These are phyloP conservation scores for Hippophae rhamnoides DNA, from an alignment of 306 rosid genomes.

Conservation along the genomic window DNA sequence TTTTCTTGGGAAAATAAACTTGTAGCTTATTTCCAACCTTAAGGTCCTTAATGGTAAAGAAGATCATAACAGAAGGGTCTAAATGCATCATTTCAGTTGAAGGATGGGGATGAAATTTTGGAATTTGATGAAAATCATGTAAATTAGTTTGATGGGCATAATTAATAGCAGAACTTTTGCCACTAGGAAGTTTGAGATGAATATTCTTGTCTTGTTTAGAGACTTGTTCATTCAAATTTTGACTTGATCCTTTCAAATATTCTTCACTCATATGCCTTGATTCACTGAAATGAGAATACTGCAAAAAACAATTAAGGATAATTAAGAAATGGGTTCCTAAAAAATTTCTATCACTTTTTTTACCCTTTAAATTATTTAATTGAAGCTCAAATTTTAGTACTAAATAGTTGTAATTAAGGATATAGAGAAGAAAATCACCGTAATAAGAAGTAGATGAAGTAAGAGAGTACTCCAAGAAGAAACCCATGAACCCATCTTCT, in stretches of 20 bases:
- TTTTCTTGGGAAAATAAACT: slow-evolving; percentile 54
- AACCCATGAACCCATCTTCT: slow-evolving; percentile 25
- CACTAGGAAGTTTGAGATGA: not conserved
- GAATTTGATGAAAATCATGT: no score
- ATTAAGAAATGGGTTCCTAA: not conserved
- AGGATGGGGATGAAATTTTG: slow-evolving; percentile 12
- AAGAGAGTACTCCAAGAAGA: slow-evolving; percentile 19
- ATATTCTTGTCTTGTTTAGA: not conserved
- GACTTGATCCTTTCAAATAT: not conserved
- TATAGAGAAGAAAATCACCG: slow-evolving; percentile 12
- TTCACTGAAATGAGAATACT: slow-evolving; percentile 25
- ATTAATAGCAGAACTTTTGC: not conserved
- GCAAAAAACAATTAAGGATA: slow-evolving; percentile 9
- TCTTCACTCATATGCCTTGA: slow-evolving; percentile 17
- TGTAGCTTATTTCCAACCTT: slow-evolving; percentile 45
- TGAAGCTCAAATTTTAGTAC: not conserved
- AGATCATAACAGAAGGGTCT: slow-evolving; percentile 47
- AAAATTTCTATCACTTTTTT: not conserved
- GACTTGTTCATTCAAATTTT: no score
- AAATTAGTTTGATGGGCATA: no score
- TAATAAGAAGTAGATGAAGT: slow-evolving; percentile 22
- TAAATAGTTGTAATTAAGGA: not conserved
- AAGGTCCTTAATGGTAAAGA: slow-evolving; percentile 54
- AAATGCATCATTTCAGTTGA: slow-evolving; percentile 23
- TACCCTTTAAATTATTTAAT: not conserved